phyloP scores from a whole-genome alignment of 495 filamentous ascomycete species.

The Aspergillus diversus region DNA sequence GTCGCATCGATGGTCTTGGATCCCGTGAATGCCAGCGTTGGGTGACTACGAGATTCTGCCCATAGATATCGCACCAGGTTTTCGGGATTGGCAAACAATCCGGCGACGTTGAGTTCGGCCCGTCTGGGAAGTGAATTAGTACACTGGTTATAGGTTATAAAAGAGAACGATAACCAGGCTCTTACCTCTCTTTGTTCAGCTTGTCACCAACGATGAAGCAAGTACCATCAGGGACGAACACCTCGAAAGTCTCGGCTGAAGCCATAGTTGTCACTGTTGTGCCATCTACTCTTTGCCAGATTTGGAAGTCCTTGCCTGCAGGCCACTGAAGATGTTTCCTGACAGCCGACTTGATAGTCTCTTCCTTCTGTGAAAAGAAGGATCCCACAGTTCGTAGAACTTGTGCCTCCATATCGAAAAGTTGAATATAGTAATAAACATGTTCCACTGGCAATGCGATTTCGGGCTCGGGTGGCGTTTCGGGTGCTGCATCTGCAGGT shows the following conservation, averaged over 20 bases:
- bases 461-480: conserved; percentile 20
- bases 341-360: conserved; percentile 49
- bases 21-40: conserved; percentile 49
- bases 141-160: background rate
- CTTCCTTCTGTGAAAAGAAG: conserved; percentile 48
- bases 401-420: conserved; percentile 55
- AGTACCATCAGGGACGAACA: conserved; percentile 42
- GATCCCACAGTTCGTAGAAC: conserved; percentile 55
- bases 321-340: conserved; percentile 46
- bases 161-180: background rate
- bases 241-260: conserved; percentile 45
- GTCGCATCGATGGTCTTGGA: conserved; percentile 48
- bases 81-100: conserved; percentile 50
- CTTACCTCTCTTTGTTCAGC: conserved; percentile 45
- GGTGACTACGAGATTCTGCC: conserved; percentile 48
- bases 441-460: conserved; percentile 39
- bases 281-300: conserved; percentile 50
- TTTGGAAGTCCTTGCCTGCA: conserved; percentile 44
- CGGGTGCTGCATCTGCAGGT: conserved; percentile 8
- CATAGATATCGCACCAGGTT: conserved; percentile 51
- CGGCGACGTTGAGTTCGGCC: conserved; percentile 39
- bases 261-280: conserved; percentile 45
- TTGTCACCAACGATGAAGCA: conserved; percentile 52
- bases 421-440: conserved; percentile 54
- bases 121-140: conserved; percentile 31